Conservation (phyloP, 352 stramenopile genomes). For the Phytophthora pistaciae region DNA sequence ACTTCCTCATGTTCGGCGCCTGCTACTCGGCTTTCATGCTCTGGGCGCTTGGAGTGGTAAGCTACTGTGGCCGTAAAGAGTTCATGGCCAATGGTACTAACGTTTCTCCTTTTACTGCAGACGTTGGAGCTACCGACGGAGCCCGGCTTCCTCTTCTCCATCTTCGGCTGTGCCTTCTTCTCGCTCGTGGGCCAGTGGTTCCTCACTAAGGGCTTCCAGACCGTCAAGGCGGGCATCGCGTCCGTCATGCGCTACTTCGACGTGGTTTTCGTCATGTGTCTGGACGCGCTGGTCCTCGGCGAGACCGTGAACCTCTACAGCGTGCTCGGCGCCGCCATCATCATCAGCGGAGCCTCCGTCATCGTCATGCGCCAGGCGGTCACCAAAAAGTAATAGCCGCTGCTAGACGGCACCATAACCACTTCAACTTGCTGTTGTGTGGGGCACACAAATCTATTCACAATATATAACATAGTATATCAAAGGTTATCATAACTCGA, state of each 20-base stretch:
- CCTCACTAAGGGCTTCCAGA: constrained; percentile 68
- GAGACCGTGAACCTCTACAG: constrained; percentile 65
- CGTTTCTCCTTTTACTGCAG: not conserved
- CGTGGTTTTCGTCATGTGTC: constrained; percentile 72
- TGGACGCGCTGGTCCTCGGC: constrained; percentile 57
- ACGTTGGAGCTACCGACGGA: constrained; percentile 16
- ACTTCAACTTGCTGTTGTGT: constrained; percentile 11
- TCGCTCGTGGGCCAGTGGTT: constrained; percentile 64
- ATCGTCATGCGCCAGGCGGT: constrained; percentile 54
- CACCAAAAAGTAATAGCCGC: not conserved
- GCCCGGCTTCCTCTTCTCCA: constrained; percentile 40
- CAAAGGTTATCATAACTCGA: too few species aligned
- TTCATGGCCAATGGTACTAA: constrained; percentile 3
- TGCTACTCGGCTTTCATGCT: constrained; percentile 37
- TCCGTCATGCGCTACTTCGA: constrained; percentile 81
- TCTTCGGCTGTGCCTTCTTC: constrained; percentile 55
- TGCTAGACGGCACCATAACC: too few species aligned
- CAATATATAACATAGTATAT: not conserved
- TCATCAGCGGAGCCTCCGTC: constrained; percentile 51
- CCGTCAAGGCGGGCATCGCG: constrained; percentile 63
- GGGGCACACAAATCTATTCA: not conserved
- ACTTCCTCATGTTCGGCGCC: constrained; percentile 56
- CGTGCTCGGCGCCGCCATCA: constrained; percentile 56
- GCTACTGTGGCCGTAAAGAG: not conserved
- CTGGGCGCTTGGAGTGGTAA: constrained; percentile 38